These are phyloP conservation scores for Chamaecrista fasciculata DNA, from an alignment of 306 rosid species.

Conservation along the genomic window DNA sequence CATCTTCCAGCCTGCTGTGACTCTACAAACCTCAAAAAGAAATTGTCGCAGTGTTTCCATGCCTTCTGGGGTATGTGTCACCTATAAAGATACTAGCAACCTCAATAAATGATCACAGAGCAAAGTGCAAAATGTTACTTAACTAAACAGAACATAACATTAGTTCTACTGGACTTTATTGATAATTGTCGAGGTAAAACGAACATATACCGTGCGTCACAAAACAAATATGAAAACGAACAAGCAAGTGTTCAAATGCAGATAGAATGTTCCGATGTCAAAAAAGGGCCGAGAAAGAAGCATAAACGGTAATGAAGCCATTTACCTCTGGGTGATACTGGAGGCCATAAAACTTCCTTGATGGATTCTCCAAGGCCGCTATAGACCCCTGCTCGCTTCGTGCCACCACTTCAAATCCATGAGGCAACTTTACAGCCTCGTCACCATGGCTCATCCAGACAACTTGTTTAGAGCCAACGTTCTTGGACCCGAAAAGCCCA, in stretches of 20 bases:
- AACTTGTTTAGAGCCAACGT: constrained; percentile 49
- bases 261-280: not conserved
- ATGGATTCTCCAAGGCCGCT: constrained; percentile 62
- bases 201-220: not conserved
- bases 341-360: constrained; percentile 67
- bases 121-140: not conserved
- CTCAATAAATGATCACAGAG: not conserved
- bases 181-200: not conserved
- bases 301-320: not conserved
- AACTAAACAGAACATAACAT: not conserved
- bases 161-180: not conserved
- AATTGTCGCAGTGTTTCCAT: constrained; percentile 72
- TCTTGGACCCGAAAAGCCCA: constrained; percentile 46
- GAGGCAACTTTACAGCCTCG: constrained; percentile 63
- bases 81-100: constrained; percentile 49
- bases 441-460: constrained; percentile 99
- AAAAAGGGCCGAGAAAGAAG: not conserved
- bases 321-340: constrained; percentile 96
- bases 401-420: constrained; percentile 70
- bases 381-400: constrained; percentile 76
- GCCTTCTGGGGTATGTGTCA: constrained; percentile 87
- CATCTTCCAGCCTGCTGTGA: constrained; percentile 82
- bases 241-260: not conserved
- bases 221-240: not conserved
- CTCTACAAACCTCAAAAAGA: constrained; percentile 72